Evolutionary conservation across 2,329 filamentous ascomycete species (phyloP), one percentile per base, ranked within the genome.

Genomic region (Ophiostoma australiae): DNA sequence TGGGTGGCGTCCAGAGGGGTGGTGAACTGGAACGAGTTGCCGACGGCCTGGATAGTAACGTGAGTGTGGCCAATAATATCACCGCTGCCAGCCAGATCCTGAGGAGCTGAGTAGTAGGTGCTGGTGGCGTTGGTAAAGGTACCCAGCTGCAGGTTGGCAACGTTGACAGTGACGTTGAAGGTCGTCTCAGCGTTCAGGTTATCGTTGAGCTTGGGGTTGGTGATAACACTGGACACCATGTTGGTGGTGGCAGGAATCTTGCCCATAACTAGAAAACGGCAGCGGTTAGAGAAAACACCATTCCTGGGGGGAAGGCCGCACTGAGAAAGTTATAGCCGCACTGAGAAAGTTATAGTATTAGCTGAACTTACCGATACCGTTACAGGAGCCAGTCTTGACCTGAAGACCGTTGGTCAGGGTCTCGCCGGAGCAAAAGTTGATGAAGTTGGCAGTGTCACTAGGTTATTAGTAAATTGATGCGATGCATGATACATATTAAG

Each of bases 31-130:
- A 85, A 75, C 31, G 77, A 79, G 76, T 78, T 78, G 69, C 86
- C 87, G 67, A 85, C 80, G 73, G 85, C 81, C 78, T 89, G 87
- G 65, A 89, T 80, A 33, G 84, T 86, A 72, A 89, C 80, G 79
- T 89, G 87, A 4, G 85, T 87, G 80, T 89, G 87, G 23, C 87
- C 87, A 66, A 88, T 85, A 76, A 89, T 82, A 66, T 81, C 77
- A 67, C 86, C 86, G 23, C 76, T 71, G 69, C 77, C 78, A 73
- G 84, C 80, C 3, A 89, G 79, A 67, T 85, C 79, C 78, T 89
- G 86, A 6, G 87, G 87, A 23, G 86, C 86, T 4, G 85, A 79
- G 79, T 89, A 89, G 81, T 89, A 89, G 44, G 86, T 89, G 74
- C 76, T 81, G 69, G 82, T 80, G 48, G 87, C 84, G 74, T 89